These are phyloP conservation scores for Straminergon stramineum DNA, from an alignment of 225 moss, liverwort and hornwort species.

Conservation along the genomic window DNA sequence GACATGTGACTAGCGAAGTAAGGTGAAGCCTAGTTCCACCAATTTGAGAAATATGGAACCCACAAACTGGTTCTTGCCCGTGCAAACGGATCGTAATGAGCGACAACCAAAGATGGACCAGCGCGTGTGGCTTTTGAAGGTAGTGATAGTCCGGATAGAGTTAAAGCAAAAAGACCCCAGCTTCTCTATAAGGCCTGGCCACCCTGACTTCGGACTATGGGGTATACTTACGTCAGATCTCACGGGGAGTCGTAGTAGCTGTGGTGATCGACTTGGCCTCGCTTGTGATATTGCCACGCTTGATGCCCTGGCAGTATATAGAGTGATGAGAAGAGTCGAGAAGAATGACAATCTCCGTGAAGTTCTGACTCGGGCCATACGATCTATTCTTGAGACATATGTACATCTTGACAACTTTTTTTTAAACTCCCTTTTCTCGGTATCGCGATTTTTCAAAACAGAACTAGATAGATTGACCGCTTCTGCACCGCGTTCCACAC, in stretches of 20 bases:
- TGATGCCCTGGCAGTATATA: accelerated
- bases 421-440: too few relatives aligned
- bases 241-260: accelerated
- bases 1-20: not conserved
- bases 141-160: not conserved
- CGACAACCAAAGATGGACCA: not conserved
- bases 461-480: too few relatives aligned
- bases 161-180: too few relatives aligned
- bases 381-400: not conserved
- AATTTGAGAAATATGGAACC: not conserved
- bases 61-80: not conserved
- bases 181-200: too few relatives aligned
- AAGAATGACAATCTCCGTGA: not conserved
- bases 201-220: too few relatives aligned
- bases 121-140: not conserved
- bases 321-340: accelerated
- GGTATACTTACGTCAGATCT: too few relatives aligned
- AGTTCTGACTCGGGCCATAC: accelerated
- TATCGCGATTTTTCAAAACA: too few relatives aligned
- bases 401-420: not conserved
- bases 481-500: not conserved
- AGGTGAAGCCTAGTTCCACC: not conserved
- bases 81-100: not conserved
- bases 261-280: accelerated
- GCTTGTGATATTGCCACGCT: accelerated